These are phyloP conservation scores for Fraxinus ornus DNA, from an alignment of 305 asterid genomes.

Conservation along the genomic window DNA sequence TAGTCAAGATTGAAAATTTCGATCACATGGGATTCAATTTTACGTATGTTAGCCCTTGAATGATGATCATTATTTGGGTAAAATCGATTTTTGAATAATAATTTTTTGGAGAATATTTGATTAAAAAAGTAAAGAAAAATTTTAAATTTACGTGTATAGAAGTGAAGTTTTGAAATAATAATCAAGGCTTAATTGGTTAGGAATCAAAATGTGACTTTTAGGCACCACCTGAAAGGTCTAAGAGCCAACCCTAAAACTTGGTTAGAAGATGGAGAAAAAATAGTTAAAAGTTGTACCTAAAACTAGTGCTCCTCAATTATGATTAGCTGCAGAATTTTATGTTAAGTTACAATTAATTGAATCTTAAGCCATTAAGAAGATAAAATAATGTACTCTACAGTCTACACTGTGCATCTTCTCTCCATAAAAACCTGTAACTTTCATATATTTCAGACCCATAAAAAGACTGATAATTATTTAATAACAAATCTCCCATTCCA, in stretches of 20 bases:
- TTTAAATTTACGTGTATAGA: too few species aligned
- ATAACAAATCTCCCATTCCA: neutral
- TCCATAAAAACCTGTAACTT: neutral
- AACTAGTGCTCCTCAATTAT: constrained; percentile 25
- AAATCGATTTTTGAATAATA: too few species aligned
- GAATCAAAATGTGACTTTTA: neutral
- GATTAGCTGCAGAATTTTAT: constrained; percentile 37
- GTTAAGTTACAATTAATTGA: neutral
- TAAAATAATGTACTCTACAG: neutral
- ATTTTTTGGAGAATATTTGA: too few species aligned
- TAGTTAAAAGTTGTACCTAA: neutral
- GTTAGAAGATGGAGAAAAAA: neutral
- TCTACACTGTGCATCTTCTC: neutral
- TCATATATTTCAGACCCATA: neutral
- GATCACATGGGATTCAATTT: too few species aligned
- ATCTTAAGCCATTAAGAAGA: neutral
- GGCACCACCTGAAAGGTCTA: neutral
- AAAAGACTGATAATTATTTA: neutral
- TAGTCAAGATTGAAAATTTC: too few species aligned
- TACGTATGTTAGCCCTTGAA: too few species aligned
- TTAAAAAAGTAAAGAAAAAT: too few species aligned
- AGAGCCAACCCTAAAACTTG: neutral
- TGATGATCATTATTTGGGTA: too few species aligned
- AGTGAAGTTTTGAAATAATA: too few species aligned
- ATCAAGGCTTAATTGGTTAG: too few species aligned